These are phyloP conservation scores for Chloromonas sp. DNA, from an alignment of 163 green algal species.

Conservation along the genomic window DNA sequence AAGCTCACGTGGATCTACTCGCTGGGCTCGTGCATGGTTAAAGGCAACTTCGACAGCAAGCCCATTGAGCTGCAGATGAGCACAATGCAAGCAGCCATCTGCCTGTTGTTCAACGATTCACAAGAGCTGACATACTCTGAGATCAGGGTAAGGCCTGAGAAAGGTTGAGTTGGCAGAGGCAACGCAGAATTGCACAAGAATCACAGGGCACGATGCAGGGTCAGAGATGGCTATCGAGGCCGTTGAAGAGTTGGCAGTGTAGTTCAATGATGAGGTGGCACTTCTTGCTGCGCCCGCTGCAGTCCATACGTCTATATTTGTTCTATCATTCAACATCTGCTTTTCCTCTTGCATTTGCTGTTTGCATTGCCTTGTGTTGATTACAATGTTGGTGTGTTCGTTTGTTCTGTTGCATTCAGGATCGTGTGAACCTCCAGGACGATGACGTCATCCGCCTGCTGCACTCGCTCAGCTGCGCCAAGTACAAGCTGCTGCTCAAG, in stretches of 20 bases:
- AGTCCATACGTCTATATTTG: too few species aligned
- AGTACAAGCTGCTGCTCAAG: slow-evolving; percentile 96
- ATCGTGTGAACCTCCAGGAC: slow-evolving; percentile 77
- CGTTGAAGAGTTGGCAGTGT: too few species aligned
- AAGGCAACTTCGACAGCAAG: slow-evolving; percentile 75
- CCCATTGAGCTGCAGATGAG: slow-evolving; percentile 84
- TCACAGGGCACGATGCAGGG: too few species aligned
- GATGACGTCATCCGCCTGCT: slow-evolving; percentile 85
- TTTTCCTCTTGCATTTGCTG: too few species aligned
- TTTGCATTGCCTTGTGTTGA: too few species aligned
- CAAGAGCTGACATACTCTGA: slow-evolving; percentile 62
- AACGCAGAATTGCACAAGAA: too few species aligned
- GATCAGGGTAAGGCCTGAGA: slow-evolving; percentile 16
- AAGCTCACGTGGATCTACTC: slow-evolving; percentile 91
- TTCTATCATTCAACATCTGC: too few species aligned
- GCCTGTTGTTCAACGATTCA: slow-evolving; percentile 54
- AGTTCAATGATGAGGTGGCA: too few species aligned
- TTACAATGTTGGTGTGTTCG: too few species aligned
- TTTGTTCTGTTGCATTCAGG: slow-evolving; percentile 50
- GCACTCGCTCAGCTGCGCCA: slow-evolving; percentile 81
- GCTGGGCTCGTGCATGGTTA: slow-evolving; percentile 75
- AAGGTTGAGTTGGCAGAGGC: not conserved
- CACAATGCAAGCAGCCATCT: slow-evolving; percentile 71
- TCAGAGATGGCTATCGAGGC: too few species aligned
- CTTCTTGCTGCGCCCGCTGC: too few species aligned